Evolutionary conservation across 2,329 filamentous ascomycete species (phyloP), one percentile per base, ranked within the genome.

Genomic region (Fusarium metavorans): DNA sequence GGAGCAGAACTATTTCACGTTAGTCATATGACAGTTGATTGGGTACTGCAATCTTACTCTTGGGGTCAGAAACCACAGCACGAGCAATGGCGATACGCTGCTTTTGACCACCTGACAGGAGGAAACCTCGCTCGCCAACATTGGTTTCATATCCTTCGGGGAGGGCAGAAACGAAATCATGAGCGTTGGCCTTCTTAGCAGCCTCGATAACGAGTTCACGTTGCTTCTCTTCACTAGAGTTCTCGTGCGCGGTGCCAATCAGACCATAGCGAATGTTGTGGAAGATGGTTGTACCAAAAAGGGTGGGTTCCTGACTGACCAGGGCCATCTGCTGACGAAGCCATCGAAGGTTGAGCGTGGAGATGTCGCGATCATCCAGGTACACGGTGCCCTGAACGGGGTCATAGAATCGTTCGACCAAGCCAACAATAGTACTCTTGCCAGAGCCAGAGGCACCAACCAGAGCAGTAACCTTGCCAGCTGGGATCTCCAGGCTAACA

Each of bases 21-120:
- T 62, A 77, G 70, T 67, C 4, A 23, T 11, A 34, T n/a, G 4
- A 27, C 39, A 43, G 11, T 11, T 7, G 9, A 13, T 56, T n/a
- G 2, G 7, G 25, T 30, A 2, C 9, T 59, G 48, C 57, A 50
- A 18, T 79, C 85, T 81, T 77, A 87, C 86, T 92, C 85, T 95
- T 97, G 1, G 96, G 96, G 77, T 98, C 94, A 20, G 93, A 96
- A 34, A 98, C 94, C 66, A 98, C 90, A 43, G 95, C 95, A 79
- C 95, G 89, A 9, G 96, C 95, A 82, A 98, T 98, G 14, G 96
- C 95, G 80, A 98, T 97, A 77, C 97, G 94, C 84, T 98, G 97
- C 83, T 98, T 98, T 84, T 99, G 97, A 39, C 97, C 97, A 81
- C 97, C 97, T 65, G 94, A 97, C 10, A 99, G 88, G 62, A 98